Evolutionary conservation across 164 flowering plant genomes (phyloP), one percentile per base, ranked within the genome.

Genomic region (Euptelea pleiosperma): DNA sequence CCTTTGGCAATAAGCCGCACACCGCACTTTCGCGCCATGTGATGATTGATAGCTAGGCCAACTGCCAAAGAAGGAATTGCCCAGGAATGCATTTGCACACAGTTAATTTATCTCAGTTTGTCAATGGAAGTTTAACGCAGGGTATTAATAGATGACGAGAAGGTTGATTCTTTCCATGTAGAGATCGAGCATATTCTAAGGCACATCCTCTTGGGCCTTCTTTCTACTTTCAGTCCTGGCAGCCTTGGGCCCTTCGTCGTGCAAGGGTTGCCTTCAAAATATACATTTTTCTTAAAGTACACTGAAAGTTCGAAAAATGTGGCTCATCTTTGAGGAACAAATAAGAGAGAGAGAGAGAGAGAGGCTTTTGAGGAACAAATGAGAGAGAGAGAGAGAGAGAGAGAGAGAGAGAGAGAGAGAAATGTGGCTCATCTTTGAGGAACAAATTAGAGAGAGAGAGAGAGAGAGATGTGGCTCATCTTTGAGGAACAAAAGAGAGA

Each of bases 1-100:
- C 75, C 79, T 78, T 78, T 75, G 82, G 82, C 77, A 78, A 70
- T 55, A 53, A 51, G 52, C 34, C 34, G 3, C n/a, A n/a, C n/a
- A n/a, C n/a, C 29, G 33, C 12, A 30, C 2, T 24, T 37, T 62
- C 46, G 26, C 5, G 28, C 31, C 16, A 3, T 42, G 0, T 42
- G 22, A 16, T 3, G 34, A 31, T 3, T 3, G 34, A 31, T 3
- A 31, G 34, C 3, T 3, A 31, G 34, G 34, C 47, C 29, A 25
- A 25, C 66, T 67, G 67, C 66, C 74, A 66, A 57, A 26, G 65
- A 52, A 62, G 61, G 34, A 58, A 19, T 71, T 64, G 58, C 73
- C 61, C 73, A 52, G 69, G 34, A 54, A 64, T 63, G 45, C 73
- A 53, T 58, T 46, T 36, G 11, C 42, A 16, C 60, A 60, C 35